Evolutionary conservation across 2,329 filamentous ascomycete genomes (phyloP).

Genomic region (Scolecobasidium constrictum): DNA sequence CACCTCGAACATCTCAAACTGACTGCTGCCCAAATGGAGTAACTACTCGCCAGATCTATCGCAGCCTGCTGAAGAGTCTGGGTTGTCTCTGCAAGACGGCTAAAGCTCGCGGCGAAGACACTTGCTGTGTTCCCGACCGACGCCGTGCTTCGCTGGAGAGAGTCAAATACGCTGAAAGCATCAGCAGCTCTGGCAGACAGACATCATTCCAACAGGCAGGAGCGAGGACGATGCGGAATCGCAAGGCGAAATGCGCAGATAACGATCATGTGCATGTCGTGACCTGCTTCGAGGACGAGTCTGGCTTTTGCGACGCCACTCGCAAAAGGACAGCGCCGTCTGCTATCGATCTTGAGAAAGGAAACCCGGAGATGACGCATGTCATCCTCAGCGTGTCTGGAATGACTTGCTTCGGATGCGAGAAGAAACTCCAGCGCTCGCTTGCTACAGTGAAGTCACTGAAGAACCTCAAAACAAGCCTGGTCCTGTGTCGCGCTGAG

Average conservation of each 20-base stretch:
- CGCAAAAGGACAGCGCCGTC: neutral
- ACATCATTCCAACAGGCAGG: too few relatives aligned
- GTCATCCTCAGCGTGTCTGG: constrained; percentile 51
- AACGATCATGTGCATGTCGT: neutral
- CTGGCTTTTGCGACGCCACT: neutral
- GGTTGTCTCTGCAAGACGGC: constrained; percentile 3
- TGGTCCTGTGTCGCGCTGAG: constrained; percentile 53
- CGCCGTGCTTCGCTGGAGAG: neutral
- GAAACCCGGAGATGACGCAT: constrained; percentile 33
- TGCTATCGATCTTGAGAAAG: constrained; percentile 17
- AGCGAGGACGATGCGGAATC: too few relatives aligned
- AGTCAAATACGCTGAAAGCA: neutral
- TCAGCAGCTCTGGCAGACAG: neutral
- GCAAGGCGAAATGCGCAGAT: neutral
- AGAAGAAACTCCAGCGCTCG: constrained; percentile 48
- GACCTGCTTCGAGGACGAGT: neutral
- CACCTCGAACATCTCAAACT: neutral
- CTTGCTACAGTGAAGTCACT: constrained; percentile 40
- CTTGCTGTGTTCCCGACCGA: constrained; percentile 1
- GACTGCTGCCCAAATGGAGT: constrained; percentile 6
- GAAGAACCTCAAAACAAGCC: constrained; percentile 49
- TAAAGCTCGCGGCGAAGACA: constrained; percentile 1
- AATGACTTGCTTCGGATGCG: constrained; percentile 66
- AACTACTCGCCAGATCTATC: constrained; percentile 3
- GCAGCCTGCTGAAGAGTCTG: constrained; percentile 3